Conservation (phyloP, 2,329 filamentous ascomycete species). For the Trichoderma brevicompactum region DNA sequence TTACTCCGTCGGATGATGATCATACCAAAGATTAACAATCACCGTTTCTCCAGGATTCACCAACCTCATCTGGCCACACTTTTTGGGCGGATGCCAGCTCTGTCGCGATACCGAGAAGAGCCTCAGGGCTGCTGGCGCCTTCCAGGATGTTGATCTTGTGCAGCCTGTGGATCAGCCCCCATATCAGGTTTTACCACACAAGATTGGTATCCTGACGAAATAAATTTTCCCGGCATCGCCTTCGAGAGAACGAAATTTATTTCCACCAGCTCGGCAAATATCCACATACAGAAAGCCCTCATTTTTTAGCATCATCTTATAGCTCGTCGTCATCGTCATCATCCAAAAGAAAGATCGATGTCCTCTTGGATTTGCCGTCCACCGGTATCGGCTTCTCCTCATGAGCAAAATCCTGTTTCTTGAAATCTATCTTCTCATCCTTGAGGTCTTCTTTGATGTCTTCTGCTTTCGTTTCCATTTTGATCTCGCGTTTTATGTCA, state of each 20-base stretch:
- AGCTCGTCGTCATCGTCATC: constrained; percentile 47
- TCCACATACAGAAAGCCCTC: background rate
- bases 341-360: constrained; percentile 46
- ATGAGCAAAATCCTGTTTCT: constrained; percentile 5
- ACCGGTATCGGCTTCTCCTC: constrained; percentile 33
- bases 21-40: constrained; percentile 11
- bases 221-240: constrained; percentile 33
- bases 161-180: constrained; percentile 48
- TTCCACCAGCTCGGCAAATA: background rate
- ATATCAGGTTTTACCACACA: constrained; percentile 52
- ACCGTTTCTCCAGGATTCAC: constrained; percentile 46
- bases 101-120: constrained; percentile 53
- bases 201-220: constrained; percentile 59
- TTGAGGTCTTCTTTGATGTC: constrained; percentile 30
- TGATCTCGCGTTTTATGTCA: constrained; percentile 33
- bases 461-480: constrained; percentile 18
- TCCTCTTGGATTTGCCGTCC: constrained; percentile 37
- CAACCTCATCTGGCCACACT: constrained; percentile 57
- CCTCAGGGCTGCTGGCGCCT: constrained; percentile 55
- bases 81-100: constrained; percentile 58
- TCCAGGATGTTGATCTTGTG: constrained; percentile 54
- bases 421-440: constrained; percentile 32
- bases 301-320: constrained; percentile 32
- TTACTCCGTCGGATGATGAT: background rate
- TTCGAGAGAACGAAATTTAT: background rate